phyloP scores from a whole-genome alignment of 768 basidiomycete genomes.

The Auricularia auricula-judae region DNA sequence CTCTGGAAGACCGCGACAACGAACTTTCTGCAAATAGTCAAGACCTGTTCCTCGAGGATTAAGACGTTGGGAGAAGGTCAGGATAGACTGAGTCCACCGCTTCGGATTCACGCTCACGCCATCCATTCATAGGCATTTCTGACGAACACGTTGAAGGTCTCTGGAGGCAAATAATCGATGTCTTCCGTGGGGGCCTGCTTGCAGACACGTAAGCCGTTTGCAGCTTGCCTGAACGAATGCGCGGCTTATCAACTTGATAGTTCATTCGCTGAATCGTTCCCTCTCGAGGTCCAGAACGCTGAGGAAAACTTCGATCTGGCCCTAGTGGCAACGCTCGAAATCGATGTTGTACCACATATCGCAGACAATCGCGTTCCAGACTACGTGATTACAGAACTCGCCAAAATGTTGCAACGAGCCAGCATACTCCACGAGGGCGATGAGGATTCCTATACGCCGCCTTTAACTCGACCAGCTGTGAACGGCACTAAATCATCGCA shows the following conservation, averaged over 20 bases:
- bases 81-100: slow-evolving; percentile 3
- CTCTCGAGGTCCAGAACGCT: slow-evolving; percentile 53
- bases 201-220: slow-evolving; percentile 61
- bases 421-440: slow-evolving; percentile 45
- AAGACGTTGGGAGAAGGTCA: slow-evolving; percentile 39
- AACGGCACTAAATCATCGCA: not conserved
- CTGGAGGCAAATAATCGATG: slow-evolving; percentile 76
- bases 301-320: slow-evolving; percentile 83
- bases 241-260: slow-evolving; percentile 23
- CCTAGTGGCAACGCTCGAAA: slow-evolving; percentile 68
- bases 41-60: slow-evolving; percentile 48
- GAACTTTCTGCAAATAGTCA: slow-evolving; percentile 63
- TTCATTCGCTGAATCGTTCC: slow-evolving; percentile 43
- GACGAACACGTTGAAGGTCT: slow-evolving; percentile 64
- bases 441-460: not conserved
- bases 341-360: slow-evolving; percentile 66
- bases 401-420: slow-evolving; percentile 60
- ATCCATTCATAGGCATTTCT: slow-evolving; percentile 34
- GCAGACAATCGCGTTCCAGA: slow-evolving; percentile 53
- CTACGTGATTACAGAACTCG: slow-evolving; percentile 52
- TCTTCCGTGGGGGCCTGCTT: slow-evolving; percentile 69
- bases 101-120: not conserved
- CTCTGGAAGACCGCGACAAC: slow-evolving; percentile 94
- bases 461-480: not conserved
- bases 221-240: not conserved